Conservation (phyloP, 2,329 filamentous ascomycete genomes). For the Pseudogymnoascus sp. region DNA sequence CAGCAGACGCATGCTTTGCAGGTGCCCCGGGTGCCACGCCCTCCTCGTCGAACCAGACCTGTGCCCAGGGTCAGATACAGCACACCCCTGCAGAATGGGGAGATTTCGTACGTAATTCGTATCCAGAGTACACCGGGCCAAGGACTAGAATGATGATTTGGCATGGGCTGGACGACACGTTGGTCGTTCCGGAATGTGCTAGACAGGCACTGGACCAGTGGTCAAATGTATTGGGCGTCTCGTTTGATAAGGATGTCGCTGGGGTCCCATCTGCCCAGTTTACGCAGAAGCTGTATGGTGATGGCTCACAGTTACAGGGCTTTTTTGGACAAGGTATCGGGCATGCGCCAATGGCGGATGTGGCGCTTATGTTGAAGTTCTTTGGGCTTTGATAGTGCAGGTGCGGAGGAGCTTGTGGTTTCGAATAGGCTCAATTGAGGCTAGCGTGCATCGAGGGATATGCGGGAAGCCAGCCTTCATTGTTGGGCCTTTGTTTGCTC, state of each 20-base stretch:
- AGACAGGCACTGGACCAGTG: constrained; percentile 37
- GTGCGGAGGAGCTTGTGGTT: too few relatives aligned
- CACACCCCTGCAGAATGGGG: constrained; percentile 38
- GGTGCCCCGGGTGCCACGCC: constrained; percentile 34
- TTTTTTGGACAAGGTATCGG: too few relatives aligned
- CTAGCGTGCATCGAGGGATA: too few relatives aligned
- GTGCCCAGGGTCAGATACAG: constrained; percentile 30
- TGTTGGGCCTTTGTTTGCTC: too few relatives aligned
- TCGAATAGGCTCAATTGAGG: too few relatives aligned
- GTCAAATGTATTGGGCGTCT: constrained; percentile 37
- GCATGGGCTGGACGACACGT: constrained; percentile 30
- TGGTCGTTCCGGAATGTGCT: constrained; percentile 32
- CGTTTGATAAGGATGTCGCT: constrained; percentile 20
- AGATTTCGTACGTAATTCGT: constrained; percentile 34
- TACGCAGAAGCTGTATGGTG: too few relatives aligned
- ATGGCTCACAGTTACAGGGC: too few relatives aligned
- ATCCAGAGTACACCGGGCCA: constrained; percentile 29
- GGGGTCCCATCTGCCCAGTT: constrained; percentile 13
- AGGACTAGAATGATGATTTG: constrained; percentile 34
- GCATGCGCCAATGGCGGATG: too few relatives aligned
- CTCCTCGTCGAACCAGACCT: constrained; percentile 44
- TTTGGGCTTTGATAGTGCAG: too few relatives aligned
- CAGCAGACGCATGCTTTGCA: constrained; percentile 29
- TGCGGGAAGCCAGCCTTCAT: too few relatives aligned
- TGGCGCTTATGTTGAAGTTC: too few relatives aligned